phyloP scores from a whole-genome alignment of 148 eudicot genomes.

The Fallopia convolvulus region DNA sequence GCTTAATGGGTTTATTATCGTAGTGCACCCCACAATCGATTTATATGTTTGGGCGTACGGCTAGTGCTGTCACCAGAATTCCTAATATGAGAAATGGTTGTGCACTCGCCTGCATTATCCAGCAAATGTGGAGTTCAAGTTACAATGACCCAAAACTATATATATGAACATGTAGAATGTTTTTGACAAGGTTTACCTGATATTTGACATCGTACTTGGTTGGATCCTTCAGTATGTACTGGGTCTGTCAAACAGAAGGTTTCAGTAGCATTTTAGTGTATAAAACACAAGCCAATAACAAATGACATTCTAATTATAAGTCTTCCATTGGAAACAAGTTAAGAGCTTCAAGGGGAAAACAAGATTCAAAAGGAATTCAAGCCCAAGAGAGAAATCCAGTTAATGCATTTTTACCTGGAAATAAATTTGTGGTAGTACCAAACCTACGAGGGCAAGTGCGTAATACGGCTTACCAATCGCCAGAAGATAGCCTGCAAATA shows the following conservation, averaged over 20 bases:
- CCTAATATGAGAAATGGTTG: slow-evolving; percentile 89
- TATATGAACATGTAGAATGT: not conserved
- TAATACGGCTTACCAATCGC: slow-evolving; percentile 83
- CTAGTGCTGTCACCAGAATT: slow-evolving; percentile 79
- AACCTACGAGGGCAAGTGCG: slow-evolving; percentile 66
- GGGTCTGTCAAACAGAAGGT: slow-evolving; percentile 38
- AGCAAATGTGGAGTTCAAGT: not conserved
- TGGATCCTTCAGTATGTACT: slow-evolving; percentile 87
- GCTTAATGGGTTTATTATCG: no score
- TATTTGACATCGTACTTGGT: slow-evolving; percentile 90
- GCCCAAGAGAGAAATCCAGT: not conserved
- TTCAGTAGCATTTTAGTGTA: not conserved
- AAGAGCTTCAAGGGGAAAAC: no score
- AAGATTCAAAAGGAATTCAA: not conserved
- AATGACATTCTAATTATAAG: not conserved
- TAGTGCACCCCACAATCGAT: no score
- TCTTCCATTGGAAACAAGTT: no score
- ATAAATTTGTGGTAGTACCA: slow-evolving; percentile 77
- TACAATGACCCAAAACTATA: not conserved
- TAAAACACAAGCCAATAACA: not conserved
- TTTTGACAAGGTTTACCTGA: slow-evolving; percentile 45
- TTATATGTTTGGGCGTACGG: slow-evolving; percentile 17
- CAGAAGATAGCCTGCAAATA: slow-evolving; percentile 72
- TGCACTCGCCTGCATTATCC: slow-evolving; percentile 71
- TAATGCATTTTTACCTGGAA: slow-evolving; percentile 56